Evolutionary conservation across 768 basidiomycete genomes (phyloP).

Genomic region (Auriscalpium vulgare): DNA sequence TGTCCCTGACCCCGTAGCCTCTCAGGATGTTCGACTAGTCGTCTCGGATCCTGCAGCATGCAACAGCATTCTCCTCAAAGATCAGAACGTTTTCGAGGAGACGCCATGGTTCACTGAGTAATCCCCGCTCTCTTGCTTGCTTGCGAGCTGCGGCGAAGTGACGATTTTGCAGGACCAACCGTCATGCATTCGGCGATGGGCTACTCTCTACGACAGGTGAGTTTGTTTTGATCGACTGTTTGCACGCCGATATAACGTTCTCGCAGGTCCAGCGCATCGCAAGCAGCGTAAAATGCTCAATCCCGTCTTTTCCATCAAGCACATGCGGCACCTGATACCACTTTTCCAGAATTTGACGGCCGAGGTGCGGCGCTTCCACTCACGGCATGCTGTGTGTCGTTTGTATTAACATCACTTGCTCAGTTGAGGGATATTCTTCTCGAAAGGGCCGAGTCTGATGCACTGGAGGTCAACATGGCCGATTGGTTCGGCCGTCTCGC

Average conservation of each 20-base stretch:
- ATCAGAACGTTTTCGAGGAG: background rate
- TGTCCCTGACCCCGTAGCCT: too few species aligned
- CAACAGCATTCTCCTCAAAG: background rate
- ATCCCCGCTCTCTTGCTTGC: background rate
- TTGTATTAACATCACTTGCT: background rate
- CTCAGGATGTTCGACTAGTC: background rate
- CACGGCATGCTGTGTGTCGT: background rate
- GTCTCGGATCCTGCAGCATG: background rate
- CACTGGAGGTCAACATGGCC: background rate
- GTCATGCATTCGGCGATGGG: background rate
- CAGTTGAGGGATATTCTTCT: background rate
- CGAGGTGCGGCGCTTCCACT: background rate
- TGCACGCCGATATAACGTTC: background rate
- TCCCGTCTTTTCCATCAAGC: conserved; percentile 1
- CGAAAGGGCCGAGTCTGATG: background rate
- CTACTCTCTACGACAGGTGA: background rate
- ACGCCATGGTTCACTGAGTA: background rate
- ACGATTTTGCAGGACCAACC: background rate
- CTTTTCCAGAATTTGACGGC: conserved; percentile 1
- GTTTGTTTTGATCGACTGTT: background rate
- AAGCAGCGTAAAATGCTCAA: conserved; percentile 3
- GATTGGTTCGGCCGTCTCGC: background rate
- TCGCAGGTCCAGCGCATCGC: background rate
- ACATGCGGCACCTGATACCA: conserved; percentile 4
- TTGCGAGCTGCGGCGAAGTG: background rate